Conservation (phyloP, 768 basidiomycete genomes). For the Hypholoma sublateritium region DNA sequence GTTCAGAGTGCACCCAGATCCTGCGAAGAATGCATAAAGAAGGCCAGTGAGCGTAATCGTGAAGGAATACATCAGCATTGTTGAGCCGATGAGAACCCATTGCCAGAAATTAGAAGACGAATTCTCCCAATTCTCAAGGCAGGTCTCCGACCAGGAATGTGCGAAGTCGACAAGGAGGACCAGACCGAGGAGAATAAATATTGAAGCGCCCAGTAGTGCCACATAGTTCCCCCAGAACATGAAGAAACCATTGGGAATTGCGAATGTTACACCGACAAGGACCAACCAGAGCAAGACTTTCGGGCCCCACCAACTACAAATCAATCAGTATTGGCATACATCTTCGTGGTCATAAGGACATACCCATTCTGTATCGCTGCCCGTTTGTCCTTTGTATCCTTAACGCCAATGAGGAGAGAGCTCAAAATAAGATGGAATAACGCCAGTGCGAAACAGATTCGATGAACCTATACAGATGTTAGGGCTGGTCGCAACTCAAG, state of each 20-base stretch:
- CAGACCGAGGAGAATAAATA: slow-evolving; percentile 96
- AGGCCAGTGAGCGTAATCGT: slow-evolving; percentile 85
- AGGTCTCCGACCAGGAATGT: slow-evolving; percentile 97
- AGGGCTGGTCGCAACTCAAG: neutral
- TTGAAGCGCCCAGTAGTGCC: slow-evolving; percentile 85
- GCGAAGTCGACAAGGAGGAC: slow-evolving; percentile 98
- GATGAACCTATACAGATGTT: slow-evolving; percentile 64
- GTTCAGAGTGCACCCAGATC: slow-evolving; percentile 85
- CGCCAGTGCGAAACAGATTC: slow-evolving; percentile 93
- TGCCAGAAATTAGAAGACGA: slow-evolving; percentile 89
- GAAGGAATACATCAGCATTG: slow-evolving; percentile 82
- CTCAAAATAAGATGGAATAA: slow-evolving; percentile 87
- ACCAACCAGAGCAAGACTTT: slow-evolving; percentile 90
- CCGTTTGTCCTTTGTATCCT: slow-evolving; percentile 88
- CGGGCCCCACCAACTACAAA: slow-evolving; percentile 93
- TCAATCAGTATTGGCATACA: neutral
- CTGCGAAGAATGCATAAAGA: slow-evolving; percentile 90
- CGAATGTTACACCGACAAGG: slow-evolving; percentile 80
- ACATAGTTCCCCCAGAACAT: slow-evolving; percentile 98
- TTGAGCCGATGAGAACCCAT: slow-evolving; percentile 92
- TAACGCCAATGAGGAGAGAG: slow-evolving; percentile 77
- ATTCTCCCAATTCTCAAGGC: slow-evolving; percentile 93
- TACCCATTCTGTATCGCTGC: slow-evolving; percentile 98
- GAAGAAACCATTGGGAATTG: slow-evolving; percentile 97
- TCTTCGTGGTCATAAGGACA: slow-evolving; percentile 14